Conservation (phyloP, 345 rosid genomes). For the Boechera retrofracta region DNA sequence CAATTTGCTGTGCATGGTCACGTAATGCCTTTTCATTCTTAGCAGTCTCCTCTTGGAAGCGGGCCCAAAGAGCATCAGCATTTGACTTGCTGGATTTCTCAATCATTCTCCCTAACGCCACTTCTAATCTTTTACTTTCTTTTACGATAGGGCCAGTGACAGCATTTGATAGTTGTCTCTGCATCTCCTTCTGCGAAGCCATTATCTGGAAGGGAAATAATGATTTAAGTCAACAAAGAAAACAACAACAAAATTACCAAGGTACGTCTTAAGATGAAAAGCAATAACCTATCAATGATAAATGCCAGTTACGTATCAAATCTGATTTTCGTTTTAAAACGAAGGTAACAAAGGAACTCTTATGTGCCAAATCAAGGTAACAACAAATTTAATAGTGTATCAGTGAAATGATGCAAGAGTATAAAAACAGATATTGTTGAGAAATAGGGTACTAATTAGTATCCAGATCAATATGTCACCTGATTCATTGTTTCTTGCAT, state of each 20-base stretch:
- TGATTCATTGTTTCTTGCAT: conserved; percentile 79
- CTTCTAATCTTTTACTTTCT: conserved; percentile 84
- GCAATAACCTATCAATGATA: conserved; percentile 6
- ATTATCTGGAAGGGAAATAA: conserved; percentile 55
- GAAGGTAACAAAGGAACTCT: not conserved
- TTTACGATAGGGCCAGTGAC: conserved; percentile 59
- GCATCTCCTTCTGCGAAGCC: conserved; percentile 74
- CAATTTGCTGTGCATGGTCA: conserved; percentile 67
- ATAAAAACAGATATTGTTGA: not conserved
- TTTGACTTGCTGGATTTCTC: conserved; percentile 78
- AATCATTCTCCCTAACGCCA: conserved; percentile 66
- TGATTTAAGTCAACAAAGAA: conserved; percentile 7
- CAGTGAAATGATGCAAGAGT: not conserved
- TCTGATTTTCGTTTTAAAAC: not conserved
- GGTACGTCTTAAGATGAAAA: not conserved
- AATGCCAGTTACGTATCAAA: conserved; percentile 4
- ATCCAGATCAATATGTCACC: conserved; percentile 53
- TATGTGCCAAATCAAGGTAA: conserved; percentile 20
- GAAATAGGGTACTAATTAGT: not conserved
- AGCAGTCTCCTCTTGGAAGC: conserved; percentile 70
- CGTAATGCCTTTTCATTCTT: conserved; percentile 68
- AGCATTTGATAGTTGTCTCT: conserved; percentile 73
- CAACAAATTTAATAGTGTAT: not conserved
- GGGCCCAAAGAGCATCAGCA: conserved; percentile 84
- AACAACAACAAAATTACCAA: not conserved